Evolutionary conservation across 1,284 basidiomycete species (phyloP).

Genomic region (Malassezia sympodialis): DNA sequence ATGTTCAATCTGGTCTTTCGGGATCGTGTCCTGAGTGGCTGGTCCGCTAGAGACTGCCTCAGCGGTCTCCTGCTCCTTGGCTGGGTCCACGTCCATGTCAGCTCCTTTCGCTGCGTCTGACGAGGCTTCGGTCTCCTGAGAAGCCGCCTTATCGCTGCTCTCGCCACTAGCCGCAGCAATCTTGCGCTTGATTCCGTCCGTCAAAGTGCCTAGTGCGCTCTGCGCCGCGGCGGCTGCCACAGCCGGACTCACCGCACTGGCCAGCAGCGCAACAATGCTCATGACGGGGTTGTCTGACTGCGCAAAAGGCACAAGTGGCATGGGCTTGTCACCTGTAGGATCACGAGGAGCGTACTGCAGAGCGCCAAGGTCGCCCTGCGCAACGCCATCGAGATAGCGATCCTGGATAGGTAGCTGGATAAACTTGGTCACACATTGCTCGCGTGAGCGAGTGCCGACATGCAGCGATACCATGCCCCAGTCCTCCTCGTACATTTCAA

Average conservation of each 20-base stretch:
- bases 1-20: constrained; percentile 35
- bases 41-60: constrained; percentile 1
- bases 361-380: constrained; percentile 58
- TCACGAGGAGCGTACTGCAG: constrained; percentile 56
- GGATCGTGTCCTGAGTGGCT: constrained; percentile 14
- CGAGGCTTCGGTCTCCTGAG: neutral
- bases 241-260: constrained; percentile 77
- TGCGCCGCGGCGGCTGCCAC: constrained; percentile 90
- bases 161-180: constrained; percentile 18
- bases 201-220: constrained; percentile 61
- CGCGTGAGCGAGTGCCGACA: constrained; percentile 76
- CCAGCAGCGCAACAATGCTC: constrained; percentile 94
- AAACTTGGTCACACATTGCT: constrained; percentile 93
- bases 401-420: constrained; percentile 94
- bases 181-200: constrained; percentile 33
- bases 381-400: constrained; percentile 58
- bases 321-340: constrained; percentile 15
- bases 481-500: constrained; percentile 97
- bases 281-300: constrained; percentile 95
- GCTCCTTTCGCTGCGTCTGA: constrained; percentile 33
- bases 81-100: constrained; percentile 51
- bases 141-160: neutral
- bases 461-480: constrained; percentile 87
- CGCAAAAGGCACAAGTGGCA: constrained; percentile 61
- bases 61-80: constrained; percentile 16